Base-by-base conservation (phyloP, 495 filamentous ascomycete genomes). In the Cercophora scortea region DNA sequence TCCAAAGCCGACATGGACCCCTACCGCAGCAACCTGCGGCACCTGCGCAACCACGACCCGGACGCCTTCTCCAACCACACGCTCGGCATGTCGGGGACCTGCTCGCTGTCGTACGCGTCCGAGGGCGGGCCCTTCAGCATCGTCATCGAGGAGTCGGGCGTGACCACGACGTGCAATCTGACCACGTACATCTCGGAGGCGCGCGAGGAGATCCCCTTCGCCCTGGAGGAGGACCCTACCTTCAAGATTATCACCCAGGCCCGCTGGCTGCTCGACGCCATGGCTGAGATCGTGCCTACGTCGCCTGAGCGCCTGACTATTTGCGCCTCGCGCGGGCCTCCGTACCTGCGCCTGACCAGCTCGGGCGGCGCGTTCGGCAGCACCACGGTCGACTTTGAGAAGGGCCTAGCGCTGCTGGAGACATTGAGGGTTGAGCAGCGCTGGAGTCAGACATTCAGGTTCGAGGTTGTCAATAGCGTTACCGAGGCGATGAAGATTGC, bases 221-320 rank as follows among this genome's bases (percentile, higher is more conserved):
- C 88, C 61, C 25, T 25, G 5, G 80, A 87, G 38, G 81, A 91
- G 40, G 77, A 82, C 38, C 76, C 96, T 6, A 78, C 83, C 38
- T 87, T 93, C 72, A 98, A 98, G 59, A 88, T 96, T 49, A 97
- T 98, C 67, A 96, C 94, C 84, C 85, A 87, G 50, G 81, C 87
- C 34, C 79, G 79, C 49, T 90, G 83, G 81, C 77, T 96, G 12
- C 79, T 89, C 48, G 89, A 95, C 65, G 85, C 87, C n/a, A 76
- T 95, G 56, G 79, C 76, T 16, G 90, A 96, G 66, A 79, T 96
- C 6, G 80, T 81, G n/a, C 83, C 86, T 0, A 84, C 88, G 11
- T 78, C 68, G 36, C 89, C 88, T 0, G 77, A 66, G 43, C 76
- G 55, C 15, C 64, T 78, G 49, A 85, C 78, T 45, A 75, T 95